Evolutionary conservation across 768 basidiomycete genomes (phyloP).

Genomic region (Leccinellum albellum): DNA sequence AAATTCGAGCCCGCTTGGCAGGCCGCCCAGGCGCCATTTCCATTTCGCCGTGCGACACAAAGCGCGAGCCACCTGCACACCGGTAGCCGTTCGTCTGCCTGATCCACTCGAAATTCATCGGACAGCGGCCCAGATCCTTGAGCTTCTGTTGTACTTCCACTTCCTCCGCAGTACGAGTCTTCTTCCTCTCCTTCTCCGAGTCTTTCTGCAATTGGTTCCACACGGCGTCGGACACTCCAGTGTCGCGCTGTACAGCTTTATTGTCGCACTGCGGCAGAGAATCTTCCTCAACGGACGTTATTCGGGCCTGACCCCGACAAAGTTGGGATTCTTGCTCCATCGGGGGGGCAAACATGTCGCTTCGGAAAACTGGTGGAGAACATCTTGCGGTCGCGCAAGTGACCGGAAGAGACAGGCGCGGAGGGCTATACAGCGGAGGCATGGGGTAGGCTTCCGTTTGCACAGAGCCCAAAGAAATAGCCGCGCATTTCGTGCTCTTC

Average conservation of each 20-base stretch:
- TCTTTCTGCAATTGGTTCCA: background rate
- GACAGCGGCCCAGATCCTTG: background rate
- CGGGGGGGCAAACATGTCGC: background rate
- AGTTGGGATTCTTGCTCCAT: background rate
- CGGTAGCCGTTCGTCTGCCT: background rate
- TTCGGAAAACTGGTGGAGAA: background rate
- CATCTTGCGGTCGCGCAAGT: too few species aligned
- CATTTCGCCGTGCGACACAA: background rate
- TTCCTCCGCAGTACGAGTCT: background rate
- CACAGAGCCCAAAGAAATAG: background rate
- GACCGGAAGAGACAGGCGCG: background rate
- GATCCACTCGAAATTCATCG: background rate
- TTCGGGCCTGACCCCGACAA: background rate
- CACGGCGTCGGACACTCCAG: background rate
- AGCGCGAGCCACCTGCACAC: background rate
- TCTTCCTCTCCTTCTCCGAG: background rate
- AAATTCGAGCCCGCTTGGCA: background rate
- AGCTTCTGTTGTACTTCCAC: background rate
- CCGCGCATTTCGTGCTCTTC: background rate
- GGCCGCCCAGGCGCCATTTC: background rate
- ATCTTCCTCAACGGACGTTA: too few species aligned
- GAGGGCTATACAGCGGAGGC: background rate
- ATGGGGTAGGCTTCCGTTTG: background rate
- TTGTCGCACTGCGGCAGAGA: background rate
- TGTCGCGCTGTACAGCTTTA: background rate